Evolutionary conservation across 116 monocot species (phyloP).

Genomic region (Dioscorea cayenensis): DNA sequence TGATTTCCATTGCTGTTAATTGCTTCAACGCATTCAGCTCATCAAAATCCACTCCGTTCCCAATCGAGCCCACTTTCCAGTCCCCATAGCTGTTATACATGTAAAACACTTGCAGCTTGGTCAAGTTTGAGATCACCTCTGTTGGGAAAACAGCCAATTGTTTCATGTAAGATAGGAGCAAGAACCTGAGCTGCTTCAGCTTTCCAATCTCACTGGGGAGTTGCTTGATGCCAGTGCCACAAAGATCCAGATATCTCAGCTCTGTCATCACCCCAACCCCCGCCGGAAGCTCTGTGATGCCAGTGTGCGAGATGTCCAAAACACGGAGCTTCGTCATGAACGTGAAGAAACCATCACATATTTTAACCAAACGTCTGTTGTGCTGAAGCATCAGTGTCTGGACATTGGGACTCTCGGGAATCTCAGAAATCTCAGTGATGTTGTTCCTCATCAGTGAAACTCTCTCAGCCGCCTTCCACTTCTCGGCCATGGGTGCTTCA

Average conservation of each 20-base stretch:
- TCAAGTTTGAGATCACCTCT: not conserved
- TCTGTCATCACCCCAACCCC: slow-evolving; percentile 10
- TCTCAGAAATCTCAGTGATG: slow-evolving; percentile 15
- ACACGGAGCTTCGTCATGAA: slow-evolving; percentile 26
- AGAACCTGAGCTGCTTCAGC: slow-evolving; percentile 2
- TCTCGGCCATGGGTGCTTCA: slow-evolving; percentile 18
- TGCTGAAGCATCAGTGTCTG: slow-evolving; percentile 20
- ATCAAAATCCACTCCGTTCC: not conserved
- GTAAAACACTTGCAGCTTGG: not conserved
- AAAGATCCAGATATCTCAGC: slow-evolving; percentile 26
- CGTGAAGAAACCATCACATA: slow-evolving; percentile 24
- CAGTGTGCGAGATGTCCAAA: slow-evolving; percentile 24
- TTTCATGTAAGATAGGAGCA: not conserved
- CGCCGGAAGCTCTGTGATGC: slow-evolving; percentile 16
- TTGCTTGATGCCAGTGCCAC: slow-evolving; percentile 9
- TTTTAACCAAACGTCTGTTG: slow-evolving; percentile 13
- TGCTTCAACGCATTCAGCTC: not conserved
- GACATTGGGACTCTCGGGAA: slow-evolving; percentile 15
- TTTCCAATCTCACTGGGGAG: slow-evolving; percentile 19
- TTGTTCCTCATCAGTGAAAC: slow-evolving; percentile 25
- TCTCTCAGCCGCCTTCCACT: slow-evolving; percentile 31
- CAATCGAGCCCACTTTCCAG: not conserved
- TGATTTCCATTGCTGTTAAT: not conserved
- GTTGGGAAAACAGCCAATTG: not conserved
- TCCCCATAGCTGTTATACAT: not conserved